Conservation (phyloP, 768 basidiomycete species). For the Kwoniella sp. region DNA sequence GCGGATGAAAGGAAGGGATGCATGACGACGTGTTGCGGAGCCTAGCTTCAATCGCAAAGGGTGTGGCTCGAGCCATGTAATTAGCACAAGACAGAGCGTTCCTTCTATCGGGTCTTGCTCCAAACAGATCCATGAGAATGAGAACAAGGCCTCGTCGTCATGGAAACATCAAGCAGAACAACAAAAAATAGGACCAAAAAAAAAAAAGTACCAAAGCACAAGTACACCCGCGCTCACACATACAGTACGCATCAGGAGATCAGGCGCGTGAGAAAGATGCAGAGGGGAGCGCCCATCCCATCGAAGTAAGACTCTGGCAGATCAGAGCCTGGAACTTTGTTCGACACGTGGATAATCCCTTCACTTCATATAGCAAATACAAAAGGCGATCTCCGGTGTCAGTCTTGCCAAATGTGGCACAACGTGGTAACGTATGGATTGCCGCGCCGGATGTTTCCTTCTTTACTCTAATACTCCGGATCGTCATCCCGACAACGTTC, state of each 20-base stretch:
- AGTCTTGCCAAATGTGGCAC: not conserved
- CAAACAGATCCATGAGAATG: not conserved
- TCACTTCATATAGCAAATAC: too few species aligned
- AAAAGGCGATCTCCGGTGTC: not conserved
- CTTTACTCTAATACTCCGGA: not conserved
- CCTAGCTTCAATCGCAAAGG: not conserved
- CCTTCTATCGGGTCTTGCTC: too few species aligned
- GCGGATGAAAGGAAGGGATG: not conserved
- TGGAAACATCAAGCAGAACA: not conserved
- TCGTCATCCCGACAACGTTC: constrained; percentile 1
- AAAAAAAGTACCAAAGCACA: too few species aligned
- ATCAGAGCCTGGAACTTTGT: not conserved
- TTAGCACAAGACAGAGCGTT: not conserved
- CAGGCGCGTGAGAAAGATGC: not conserved
- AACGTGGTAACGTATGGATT: not conserved
- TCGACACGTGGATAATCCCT: not conserved
- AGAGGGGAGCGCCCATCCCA: too few species aligned
- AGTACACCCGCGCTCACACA: too few species aligned
- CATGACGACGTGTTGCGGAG: not conserved
- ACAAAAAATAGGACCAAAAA: too few species aligned
- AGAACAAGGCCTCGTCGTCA: not conserved
- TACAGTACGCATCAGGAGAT: not conserved
- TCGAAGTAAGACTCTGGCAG: too few species aligned
- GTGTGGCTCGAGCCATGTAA: not conserved
- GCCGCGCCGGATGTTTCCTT: not conserved